Base-by-base conservation (phyloP, 495 filamentous ascomycete species). In the Penicillium fimorum region DNA sequence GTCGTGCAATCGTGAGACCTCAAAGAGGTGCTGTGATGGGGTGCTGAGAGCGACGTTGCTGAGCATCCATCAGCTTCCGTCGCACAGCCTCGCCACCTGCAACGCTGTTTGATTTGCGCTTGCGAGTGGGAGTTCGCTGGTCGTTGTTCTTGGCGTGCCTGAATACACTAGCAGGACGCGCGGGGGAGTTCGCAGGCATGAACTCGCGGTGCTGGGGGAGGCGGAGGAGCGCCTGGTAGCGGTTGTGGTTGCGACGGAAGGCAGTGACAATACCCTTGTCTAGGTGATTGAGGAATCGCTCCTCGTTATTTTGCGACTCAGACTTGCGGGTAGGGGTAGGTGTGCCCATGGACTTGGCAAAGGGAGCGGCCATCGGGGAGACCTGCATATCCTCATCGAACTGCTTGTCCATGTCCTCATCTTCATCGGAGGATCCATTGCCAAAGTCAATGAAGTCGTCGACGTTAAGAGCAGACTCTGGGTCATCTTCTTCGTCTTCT, bases 181-280 rank as follows among this genome's bases (percentile, higher is more conserved):
- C 66, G 2, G 73, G 74, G 3, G 76, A 76, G 53, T 78, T 78
- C 38, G 76, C 76, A 0, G 76, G 76, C 76, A 78, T 78, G 49
- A 78, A 78, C 54, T 78, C 76, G 29, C 74, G 71, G 55, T 79
- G 76, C 46, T 79, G 76, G 4, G 84, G 86, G 57, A 83, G 81
- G 67, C 84, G 84, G 57, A 82, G 75, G 53, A 88, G 77, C 35
- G 87, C 79, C 59, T 88, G 81, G 64, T 89, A 86, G 55, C 86
- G 84, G 64, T 83, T 83, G 68, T 92, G 87, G 64, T 92, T 88
- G 37, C 83, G 83, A 40, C 89, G 87, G 75, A 92, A 94, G 8
- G 88, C 86, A 32, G 87, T 88, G 56, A 92, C 88, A 37, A 86
- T 79, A 50, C 84, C 82, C 42, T 81, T 76, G 60, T 87, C 83